These are phyloP conservation scores for Tremella yokohamensis DNA, from an alignment of 768 basidiomycete genomes.

Conservation along the genomic window DNA sequence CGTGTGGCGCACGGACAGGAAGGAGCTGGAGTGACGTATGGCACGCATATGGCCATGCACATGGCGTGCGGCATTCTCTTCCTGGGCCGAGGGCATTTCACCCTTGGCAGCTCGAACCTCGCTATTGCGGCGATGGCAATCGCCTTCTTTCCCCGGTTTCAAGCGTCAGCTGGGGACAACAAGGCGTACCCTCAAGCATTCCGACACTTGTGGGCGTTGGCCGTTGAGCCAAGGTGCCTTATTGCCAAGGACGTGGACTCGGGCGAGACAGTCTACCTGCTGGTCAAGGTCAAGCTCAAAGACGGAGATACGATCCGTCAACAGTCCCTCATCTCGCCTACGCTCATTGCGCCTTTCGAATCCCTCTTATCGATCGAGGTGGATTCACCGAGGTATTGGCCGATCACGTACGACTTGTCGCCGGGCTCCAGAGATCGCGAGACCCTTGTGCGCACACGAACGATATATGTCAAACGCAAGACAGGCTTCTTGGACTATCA, in stretches of 20 bases:
- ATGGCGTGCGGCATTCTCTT: constrained; percentile 87
- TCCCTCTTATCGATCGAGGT: constrained; percentile 75
- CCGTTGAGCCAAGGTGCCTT: constrained; percentile 88
- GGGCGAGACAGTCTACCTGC: constrained; percentile 83
- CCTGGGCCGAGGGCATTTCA: constrained; percentile 87
- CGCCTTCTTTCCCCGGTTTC: constrained; percentile 87
- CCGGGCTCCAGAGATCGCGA: constrained; percentile 63
- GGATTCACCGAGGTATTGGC: constrained; percentile 94
- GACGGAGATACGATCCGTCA: constrained; percentile 59
- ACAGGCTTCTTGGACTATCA: constrained; percentile 90
- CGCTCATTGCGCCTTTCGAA: constrained; percentile 83
- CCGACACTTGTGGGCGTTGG: constrained; percentile 92
- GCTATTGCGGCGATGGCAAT: constrained; percentile 85
- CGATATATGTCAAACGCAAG: constrained; percentile 84
- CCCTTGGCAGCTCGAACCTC: constrained; percentile 84
- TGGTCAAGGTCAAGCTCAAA: constrained; percentile 76
- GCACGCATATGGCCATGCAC: constrained; percentile 83
- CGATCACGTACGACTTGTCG: constrained; percentile 76
- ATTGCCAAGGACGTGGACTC: constrained; percentile 90
- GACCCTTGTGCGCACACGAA: constrained; percentile 69
- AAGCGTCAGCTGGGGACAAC: constrained; percentile 76
- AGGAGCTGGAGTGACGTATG: constrained; percentile 61
- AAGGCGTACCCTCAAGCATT: constrained; percentile 85
- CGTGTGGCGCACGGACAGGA: constrained; percentile 86
- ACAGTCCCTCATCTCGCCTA: constrained; percentile 82